phyloP scores from a whole-genome alignment of 1,139 yeast species.

The Suhomyces taliae region DNA sequence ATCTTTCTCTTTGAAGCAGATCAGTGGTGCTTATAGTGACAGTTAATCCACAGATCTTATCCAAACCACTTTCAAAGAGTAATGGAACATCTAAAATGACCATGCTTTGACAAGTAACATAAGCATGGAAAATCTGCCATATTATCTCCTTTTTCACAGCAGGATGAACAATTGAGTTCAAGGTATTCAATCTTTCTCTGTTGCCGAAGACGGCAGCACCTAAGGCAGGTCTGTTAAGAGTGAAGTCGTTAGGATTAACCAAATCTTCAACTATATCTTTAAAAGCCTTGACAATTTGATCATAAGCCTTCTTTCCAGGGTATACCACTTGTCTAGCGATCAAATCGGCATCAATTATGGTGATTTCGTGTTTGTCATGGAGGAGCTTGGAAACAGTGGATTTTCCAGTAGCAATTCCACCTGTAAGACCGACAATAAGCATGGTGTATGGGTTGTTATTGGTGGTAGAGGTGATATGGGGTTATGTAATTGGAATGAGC shows the following conservation, averaged over 20 bases:
- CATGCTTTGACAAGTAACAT: slow-evolving; percentile 47
- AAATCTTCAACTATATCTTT: slow-evolving; percentile 54
- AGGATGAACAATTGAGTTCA: slow-evolving; percentile 86
- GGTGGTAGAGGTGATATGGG: neutral
- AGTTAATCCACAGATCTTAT: slow-evolving; percentile 68
- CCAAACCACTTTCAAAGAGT: slow-evolving; percentile 76
- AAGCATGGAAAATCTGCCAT: slow-evolving; percentile 56
- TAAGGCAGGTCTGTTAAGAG: slow-evolving; percentile 67
- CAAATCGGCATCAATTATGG: slow-evolving; percentile 84
- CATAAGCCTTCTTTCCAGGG: slow-evolving; percentile 76
- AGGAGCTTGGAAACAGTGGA: slow-evolving; percentile 78
- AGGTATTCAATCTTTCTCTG: slow-evolving; percentile 47
- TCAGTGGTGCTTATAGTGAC: slow-evolving; percentile 66
- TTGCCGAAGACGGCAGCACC: slow-evolving; percentile 81
- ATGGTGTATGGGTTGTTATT: slow-evolving; percentile 34
- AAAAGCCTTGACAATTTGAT: slow-evolving; percentile 62
- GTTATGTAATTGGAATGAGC: too few species aligned
- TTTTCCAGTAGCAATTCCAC: slow-evolving; percentile 95
- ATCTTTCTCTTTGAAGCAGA: slow-evolving; percentile 60
- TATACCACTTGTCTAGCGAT: slow-evolving; percentile 83
- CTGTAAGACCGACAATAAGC: slow-evolving; percentile 92
- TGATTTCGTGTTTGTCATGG: slow-evolving; percentile 48
- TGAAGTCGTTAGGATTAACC: slow-evolving; percentile 46
- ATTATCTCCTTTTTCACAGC: slow-evolving; percentile 74
- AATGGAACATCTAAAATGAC: slow-evolving; percentile 89